These are phyloP conservation scores for Solanum lignicaule DNA, from an alignment of 257 asterid species.

Conservation along the genomic window DNA sequence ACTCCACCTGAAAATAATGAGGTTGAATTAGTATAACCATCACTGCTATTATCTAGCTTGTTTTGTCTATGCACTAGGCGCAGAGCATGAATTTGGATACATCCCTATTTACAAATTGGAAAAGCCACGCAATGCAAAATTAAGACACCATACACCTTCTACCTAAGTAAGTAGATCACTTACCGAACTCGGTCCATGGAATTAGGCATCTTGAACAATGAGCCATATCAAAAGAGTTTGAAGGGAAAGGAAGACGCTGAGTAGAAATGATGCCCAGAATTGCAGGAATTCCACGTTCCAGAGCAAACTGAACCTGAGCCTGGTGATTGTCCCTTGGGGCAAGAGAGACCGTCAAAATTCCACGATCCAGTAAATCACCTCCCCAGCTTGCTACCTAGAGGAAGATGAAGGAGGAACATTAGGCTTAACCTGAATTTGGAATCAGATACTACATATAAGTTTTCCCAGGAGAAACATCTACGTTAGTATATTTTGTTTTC, in stretches of 20 bases:
- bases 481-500: neutral
- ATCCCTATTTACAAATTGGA: neutral
- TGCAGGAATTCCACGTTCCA: slow-evolving; percentile 26
- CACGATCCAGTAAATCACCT: slow-evolving; percentile 24
- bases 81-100: neutral
- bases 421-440: neutral
- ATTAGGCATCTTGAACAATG: slow-evolving; percentile 27
- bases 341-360: slow-evolving; percentile 16
- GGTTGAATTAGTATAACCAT: neutral
- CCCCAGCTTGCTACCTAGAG: slow-evolving; percentile 27
- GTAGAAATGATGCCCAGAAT: slow-evolving; percentile 23
- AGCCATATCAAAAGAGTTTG: slow-evolving; percentile 23
- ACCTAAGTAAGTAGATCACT: neutral
- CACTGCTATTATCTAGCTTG: neutral
- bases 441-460: neutral
- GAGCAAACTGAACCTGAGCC: slow-evolving; percentile 26
- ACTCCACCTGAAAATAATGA: slow-evolving; percentile 13
- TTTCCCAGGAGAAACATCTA: neutral
- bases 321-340: slow-evolving; percentile 24
- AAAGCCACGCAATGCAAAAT: neutral
- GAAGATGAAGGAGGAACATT: neutral
- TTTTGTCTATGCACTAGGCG: neutral
- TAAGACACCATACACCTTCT: neutral
- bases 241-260: slow-evolving; percentile 23
- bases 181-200: slow-evolving; percentile 25